These are phyloP conservation scores for Nicotiana otophora DNA, from an alignment of 257 asterid genomes.

Conservation along the genomic window DNA sequence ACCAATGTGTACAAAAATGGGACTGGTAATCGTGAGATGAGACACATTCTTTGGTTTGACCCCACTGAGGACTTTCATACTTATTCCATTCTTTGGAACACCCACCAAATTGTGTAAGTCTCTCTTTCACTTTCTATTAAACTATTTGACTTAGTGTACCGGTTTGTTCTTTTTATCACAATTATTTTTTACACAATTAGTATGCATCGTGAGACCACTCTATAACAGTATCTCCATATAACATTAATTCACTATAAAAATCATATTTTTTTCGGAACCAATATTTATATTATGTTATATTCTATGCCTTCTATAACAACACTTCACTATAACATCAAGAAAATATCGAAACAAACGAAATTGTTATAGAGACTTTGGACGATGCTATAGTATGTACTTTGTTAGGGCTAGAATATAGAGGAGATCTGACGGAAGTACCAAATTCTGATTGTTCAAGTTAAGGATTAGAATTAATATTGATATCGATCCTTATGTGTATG, in stretches of 20 bases:
- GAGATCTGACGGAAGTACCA: not conserved
- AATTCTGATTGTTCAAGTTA: not conserved
- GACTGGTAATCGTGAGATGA: constrained; percentile 84
- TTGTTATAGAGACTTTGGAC: too few species aligned
- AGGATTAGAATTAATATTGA: not conserved
- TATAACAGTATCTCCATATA: too few species aligned
- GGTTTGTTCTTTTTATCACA: too few species aligned
- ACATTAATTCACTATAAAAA: too few species aligned
- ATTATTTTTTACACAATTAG: too few species aligned
- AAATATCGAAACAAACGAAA: too few species aligned
- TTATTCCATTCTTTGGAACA: constrained; percentile 82
- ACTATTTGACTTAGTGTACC: too few species aligned
- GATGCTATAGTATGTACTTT: not conserved
- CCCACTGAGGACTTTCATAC: constrained; percentile 78
- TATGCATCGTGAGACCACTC: too few species aligned
- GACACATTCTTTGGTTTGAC: constrained; percentile 87
- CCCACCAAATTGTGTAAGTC: constrained; percentile 67
- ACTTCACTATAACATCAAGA: too few species aligned
- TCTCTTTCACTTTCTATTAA: not conserved
- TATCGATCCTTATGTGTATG: not conserved
- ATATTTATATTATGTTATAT: too few species aligned
- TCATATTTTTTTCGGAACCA: too few species aligned
- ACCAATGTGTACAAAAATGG: constrained; percentile 90
- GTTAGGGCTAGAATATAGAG: not conserved
- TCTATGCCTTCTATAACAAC: too few species aligned